Evolutionary conservation across 805 yeast genomes (phyloP).

Genomic region (Phaffomyces opuntiae): DNA sequence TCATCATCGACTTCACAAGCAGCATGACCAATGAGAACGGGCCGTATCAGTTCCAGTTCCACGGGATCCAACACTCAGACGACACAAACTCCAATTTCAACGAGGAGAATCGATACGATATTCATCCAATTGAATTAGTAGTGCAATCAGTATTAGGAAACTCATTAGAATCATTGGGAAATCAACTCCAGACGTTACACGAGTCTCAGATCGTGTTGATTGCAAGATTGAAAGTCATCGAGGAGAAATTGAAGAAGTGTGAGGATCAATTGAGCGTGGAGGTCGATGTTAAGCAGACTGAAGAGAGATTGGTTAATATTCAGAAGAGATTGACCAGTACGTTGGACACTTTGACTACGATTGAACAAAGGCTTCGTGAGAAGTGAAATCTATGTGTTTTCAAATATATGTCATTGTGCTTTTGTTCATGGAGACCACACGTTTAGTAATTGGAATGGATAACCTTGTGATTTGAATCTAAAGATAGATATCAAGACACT

Average conservation of each 20-base stretch:
- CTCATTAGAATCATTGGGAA: constrained; percentile 44
- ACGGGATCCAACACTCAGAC: not conserved
- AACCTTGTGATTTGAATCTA: constrained; percentile 62
- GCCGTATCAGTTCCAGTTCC: constrained; percentile 13
- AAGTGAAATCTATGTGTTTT: not conserved
- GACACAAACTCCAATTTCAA: not conserved
- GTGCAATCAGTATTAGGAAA: constrained; percentile 51
- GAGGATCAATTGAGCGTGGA: constrained; percentile 18
- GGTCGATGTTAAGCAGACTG: constrained; percentile 13
- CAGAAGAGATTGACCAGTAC: constrained; percentile 21
- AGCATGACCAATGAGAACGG: not conserved
- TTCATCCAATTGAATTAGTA: constrained; percentile 54
- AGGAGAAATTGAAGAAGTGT: constrained; percentile 25
- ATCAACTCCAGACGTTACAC: constrained; percentile 43
- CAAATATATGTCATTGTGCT: not conserved
- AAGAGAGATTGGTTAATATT: constrained; percentile 20
- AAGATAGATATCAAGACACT: constrained; percentile 62
- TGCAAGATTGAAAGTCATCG: constrained; percentile 39
- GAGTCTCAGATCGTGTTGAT: constrained; percentile 51
- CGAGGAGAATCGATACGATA: constrained; percentile 19
- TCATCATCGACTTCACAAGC: not conserved
- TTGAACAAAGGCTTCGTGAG: constrained; percentile 25
- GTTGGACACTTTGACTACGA: constrained; percentile 25
- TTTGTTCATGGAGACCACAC: constrained; percentile 23
- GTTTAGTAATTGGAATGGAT: constrained; percentile 60